Percentiles rank a stretch among this genome's conserved stretches.
Conservation (phyloP, 2,329 filamentous ascomycete genomes). For the Mollisia scopiformis region DNA sequence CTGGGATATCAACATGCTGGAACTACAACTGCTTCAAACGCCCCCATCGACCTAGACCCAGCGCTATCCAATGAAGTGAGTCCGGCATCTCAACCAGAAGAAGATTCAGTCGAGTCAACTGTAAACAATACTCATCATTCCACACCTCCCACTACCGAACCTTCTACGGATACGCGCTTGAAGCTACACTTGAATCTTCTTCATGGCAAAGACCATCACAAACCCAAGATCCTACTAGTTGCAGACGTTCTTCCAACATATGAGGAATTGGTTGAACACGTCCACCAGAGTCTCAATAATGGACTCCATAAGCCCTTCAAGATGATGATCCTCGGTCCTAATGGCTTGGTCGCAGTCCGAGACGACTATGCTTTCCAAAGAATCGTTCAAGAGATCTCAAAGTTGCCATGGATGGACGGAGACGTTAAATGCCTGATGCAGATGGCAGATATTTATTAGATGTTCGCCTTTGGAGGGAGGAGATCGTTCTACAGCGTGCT, state of each 20-base stretch:
- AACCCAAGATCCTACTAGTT: constrained; percentile 24
- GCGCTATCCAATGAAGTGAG: constrained; percentile 10
- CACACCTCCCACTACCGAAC: neutral
- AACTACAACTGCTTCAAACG: no score
- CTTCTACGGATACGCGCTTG: neutral
- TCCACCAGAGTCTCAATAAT: constrained; percentile 24
- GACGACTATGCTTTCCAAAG: constrained; percentile 30
- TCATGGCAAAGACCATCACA: constrained; percentile 23
- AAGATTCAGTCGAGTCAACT: neutral
- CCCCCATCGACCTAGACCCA: no score
- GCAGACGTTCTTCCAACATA: constrained; percentile 28
- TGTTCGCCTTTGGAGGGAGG: neutral
- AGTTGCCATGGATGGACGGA: constrained; percentile 37
- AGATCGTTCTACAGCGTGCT: neutral
- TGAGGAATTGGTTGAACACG: constrained; percentile 28
- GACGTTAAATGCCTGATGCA: constrained; percentile 30
- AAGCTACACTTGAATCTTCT: constrained; percentile 34
- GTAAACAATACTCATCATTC: no score
- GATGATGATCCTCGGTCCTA: constrained; percentile 29
- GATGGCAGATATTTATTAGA: no score
- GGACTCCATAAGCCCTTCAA: constrained; percentile 14
- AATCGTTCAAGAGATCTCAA: constrained; percentile 22
- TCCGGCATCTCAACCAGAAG: neutral
- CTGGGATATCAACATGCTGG: neutral
- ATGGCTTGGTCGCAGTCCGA: constrained; percentile 27